phyloP scores from a whole-genome alignment of 345 rosid species.

The Linum lewisii region DNA sequence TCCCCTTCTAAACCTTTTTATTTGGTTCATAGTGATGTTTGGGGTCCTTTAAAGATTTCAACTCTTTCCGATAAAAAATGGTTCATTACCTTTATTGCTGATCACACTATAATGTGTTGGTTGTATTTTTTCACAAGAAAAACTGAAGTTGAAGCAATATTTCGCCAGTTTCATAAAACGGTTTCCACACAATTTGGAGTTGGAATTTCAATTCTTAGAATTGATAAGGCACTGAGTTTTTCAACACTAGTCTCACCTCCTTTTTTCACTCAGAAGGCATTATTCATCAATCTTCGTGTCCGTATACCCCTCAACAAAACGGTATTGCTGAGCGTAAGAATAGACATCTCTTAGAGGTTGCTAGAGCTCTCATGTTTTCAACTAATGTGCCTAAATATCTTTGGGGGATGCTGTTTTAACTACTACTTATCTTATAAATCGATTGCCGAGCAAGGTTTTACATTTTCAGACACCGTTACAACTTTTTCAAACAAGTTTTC shows the following conservation, averaged over 20 bases:
- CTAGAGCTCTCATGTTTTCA: neutral
- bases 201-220: neutral
- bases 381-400: neutral
- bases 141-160: neutral
- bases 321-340: conserved; percentile 2
- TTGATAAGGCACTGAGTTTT: neutral
- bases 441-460: neutral
- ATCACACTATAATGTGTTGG: conserved; percentile 5
- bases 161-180: neutral
- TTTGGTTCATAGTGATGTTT: neutral
- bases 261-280: neutral
- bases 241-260: neutral
- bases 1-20: neutral
- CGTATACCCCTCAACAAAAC: neutral
- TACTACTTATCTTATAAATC: neutral
- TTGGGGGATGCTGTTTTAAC: neutral
- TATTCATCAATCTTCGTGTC: neutral
- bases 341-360: neutral
- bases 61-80: neutral
- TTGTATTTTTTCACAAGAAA: neutral
- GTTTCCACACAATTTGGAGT: conserved; percentile 1
- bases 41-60: neutral
- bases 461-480: neutral
- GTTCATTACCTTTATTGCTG: conserved; percentile 3
- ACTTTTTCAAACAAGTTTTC: neutral